Evolutionary conservation across 441 rosid species (phyloP), one percentile per base, ranked within the genome.

Genomic region (Sinapis alba): DNA sequence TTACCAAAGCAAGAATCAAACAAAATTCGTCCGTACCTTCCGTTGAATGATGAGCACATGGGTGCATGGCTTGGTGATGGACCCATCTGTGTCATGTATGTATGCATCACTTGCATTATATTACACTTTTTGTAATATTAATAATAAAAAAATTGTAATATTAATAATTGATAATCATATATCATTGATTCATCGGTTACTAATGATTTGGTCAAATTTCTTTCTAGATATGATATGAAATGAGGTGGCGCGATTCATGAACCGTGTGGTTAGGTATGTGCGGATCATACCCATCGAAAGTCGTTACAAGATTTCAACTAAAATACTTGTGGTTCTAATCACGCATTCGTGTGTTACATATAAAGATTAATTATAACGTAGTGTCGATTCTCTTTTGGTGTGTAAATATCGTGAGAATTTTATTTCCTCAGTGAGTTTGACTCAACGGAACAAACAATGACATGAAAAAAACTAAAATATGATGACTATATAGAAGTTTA

Each of bases 11-110:
- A 69, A 76, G 47, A 69, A 69, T 62, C 70, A 69, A 62, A 76
- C 59, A 26, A 76, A 69, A 54, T 36, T 54, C 51, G 36, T 69
- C 71, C 65, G 79, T 76, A 76, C 75, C 73, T 68, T 75, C 79
- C 69, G 69, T 34, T 75, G 50, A 61, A 51, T 62, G 71, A 41
- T 26, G n/a, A 28, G 69, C 79, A 75, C 74, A 68, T 75, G 73
- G 68, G 47, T 75, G 63, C 69, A 68, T 75, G 69, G 47, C 26
- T 51, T 36, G 27, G 54, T 30, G 13, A 61, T 61, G 73, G 79
- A 75, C 74, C 73, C 78, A 34, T 68, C 43, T 75, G 43, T 21
- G 6, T 60, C 69, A 51, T 61, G 43, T 68, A 36, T 68, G 18
- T 45, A 45, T 38, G 68, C 32, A 26, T 56, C 57, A 16, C 16